phyloP scores from a whole-genome alignment of 352 stramenopile genomes.

The Phytopythium oedochilum region DNA sequence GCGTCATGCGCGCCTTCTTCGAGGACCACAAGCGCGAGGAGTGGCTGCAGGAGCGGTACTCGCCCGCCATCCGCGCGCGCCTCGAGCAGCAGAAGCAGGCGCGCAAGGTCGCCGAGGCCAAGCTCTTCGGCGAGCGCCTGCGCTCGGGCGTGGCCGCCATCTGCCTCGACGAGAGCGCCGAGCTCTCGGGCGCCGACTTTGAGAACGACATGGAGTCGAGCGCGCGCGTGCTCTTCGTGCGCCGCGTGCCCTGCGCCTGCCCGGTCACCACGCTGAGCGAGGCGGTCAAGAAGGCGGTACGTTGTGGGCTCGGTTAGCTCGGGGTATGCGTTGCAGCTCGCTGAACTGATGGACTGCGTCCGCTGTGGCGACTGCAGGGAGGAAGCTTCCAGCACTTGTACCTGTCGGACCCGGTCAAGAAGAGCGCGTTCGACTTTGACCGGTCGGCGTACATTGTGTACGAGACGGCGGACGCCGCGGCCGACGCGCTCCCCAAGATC shows the following conservation, averaged over 20 bases:
- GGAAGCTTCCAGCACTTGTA: slow-evolving; percentile 73
- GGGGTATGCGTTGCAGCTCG: no score
- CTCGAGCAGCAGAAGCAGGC: slow-evolving; percentile 56
- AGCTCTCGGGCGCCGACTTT: slow-evolving; percentile 43
- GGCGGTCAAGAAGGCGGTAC: slow-evolving; percentile 78
- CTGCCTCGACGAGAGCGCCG: slow-evolving; percentile 51
- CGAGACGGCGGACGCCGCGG: slow-evolving; percentile 56
- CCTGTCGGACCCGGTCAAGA: slow-evolving; percentile 81
- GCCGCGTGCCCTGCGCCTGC: slow-evolving; percentile 76
- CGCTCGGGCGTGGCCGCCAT: slow-evolving; percentile 44
- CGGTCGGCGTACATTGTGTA: slow-evolving; percentile 85
- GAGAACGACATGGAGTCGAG: slow-evolving; percentile 79
- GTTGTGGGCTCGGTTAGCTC: no score
- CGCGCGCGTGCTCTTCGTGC: slow-evolving; percentile 71
- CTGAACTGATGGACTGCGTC: no score
- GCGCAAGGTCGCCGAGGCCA: slow-evolving; percentile 71
- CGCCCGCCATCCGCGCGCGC: slow-evolving; percentile 62
- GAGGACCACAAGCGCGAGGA: slow-evolving; percentile 81
- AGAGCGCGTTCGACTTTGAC: slow-evolving; percentile 84
- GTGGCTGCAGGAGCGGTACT: slow-evolving; percentile 86
- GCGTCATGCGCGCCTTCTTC: slow-evolving; percentile 78
- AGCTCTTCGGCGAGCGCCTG: slow-evolving; percentile 68
- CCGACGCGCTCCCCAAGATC: slow-evolving; percentile 76
- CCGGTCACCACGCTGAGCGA: slow-evolving; percentile 64
- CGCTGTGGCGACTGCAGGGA: slow-evolving; percentile 36